Percentiles rank a stretch among this genome's conserved stretches.
These are phyloP conservation scores for Beverwykella pulmonaria DNA, from an alignment of 495 filamentous ascomycete species.

Conservation along the genomic window DNA sequence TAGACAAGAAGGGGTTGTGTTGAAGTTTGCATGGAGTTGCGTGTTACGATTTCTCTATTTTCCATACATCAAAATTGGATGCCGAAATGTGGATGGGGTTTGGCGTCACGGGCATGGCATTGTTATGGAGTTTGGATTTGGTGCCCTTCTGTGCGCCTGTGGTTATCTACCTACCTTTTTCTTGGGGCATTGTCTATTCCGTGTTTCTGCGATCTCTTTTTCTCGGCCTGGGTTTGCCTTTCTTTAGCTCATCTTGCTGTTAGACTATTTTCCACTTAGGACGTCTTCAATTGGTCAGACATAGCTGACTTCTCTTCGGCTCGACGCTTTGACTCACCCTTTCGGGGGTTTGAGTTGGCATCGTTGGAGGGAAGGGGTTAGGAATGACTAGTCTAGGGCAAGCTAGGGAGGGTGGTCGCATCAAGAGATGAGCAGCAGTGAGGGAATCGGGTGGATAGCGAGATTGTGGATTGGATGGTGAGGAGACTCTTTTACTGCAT, in stretches of 20 bases:
- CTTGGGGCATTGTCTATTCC: background rate
- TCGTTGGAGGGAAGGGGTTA: background rate
- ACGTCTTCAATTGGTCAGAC: background rate
- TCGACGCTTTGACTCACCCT: constrained; percentile 11
- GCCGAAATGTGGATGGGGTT: background rate
- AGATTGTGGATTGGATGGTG: no score
- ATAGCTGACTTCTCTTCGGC: background rate
- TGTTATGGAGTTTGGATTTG: background rate
- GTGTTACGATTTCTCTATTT: background rate
- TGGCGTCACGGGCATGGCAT: background rate
- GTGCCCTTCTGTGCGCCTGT: background rate
- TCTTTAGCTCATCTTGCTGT: background rate
- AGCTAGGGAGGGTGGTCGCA: background rate
- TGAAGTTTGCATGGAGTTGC: background rate
- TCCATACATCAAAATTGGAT: constrained; percentile 1
- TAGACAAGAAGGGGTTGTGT: background rate
- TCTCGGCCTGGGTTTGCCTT: background rate
- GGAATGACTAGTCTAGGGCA: background rate
- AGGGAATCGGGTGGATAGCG: background rate
- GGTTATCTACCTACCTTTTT: background rate
- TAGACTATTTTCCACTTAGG: background rate
- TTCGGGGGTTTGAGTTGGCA: constrained; percentile 4
- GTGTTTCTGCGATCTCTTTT: background rate
- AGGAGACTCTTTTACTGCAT: no score
- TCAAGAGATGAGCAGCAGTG: background rate